A percentile compares a stretch with the other conserved stretches of the same genome.
Evolutionary conservation across 176 grass and related monocot genomes (phyloP).

Genomic region (Carex cristatella): DNA sequence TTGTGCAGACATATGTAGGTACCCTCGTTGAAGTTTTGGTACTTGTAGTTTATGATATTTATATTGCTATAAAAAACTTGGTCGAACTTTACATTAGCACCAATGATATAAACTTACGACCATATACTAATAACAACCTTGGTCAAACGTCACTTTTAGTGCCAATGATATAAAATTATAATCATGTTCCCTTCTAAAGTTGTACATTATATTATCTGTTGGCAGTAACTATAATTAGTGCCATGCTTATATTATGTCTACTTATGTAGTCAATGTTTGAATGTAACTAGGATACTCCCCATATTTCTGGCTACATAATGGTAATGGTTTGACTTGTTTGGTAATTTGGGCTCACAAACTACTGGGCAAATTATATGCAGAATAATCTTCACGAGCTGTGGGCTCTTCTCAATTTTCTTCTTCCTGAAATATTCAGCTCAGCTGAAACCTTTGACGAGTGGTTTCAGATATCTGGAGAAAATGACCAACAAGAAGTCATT

Average conservation of each 20-base stretch:
- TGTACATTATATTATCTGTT: neutral
- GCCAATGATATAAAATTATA: neutral
- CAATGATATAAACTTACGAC: neutral
- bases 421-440: slow-evolving; percentile 82
- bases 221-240: neutral
- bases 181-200: neutral
- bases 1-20: neutral
- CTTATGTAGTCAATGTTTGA: neutral
- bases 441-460: slow-evolving; percentile 74
- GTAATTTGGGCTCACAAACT: slow-evolving; percentile 16
- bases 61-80: slow-evolving; percentile 9
- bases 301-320: neutral
- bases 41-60: neutral
- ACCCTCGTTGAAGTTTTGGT: neutral
- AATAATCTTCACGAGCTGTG: slow-evolving; percentile 86
- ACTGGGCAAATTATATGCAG: slow-evolving; percentile 28
- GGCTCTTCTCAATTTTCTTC: slow-evolving; percentile 84
- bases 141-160: neutral
- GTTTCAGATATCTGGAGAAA: slow-evolving; percentile 79
- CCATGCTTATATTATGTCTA: neutral
- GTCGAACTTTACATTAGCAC: neutral
- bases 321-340: slow-evolving; percentile 10
- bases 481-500: slow-evolving; percentile 80
- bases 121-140: neutral
- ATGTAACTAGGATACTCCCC: neutral